These are phyloP conservation scores for Asclepias syriaca DNA, from an alignment of 257 asterid genomes.

Conservation along the genomic window DNA sequence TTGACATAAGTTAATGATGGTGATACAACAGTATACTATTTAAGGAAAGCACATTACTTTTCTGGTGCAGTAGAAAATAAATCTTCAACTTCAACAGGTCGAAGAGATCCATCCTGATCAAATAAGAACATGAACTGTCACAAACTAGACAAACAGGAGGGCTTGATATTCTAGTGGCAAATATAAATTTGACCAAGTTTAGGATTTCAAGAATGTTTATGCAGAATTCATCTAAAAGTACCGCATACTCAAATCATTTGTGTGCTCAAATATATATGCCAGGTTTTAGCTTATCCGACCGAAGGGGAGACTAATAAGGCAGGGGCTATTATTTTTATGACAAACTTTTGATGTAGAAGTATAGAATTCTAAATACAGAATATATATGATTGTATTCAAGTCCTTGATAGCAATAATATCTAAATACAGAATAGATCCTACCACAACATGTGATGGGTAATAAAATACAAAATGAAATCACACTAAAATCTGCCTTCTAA, in stretches of 20 bases:
- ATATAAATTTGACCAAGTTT: not conserved
- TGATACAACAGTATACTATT: not conserved
- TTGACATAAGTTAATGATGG: not conserved
- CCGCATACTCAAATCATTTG: too few species aligned
- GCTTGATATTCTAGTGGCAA: constrained; percentile 10
- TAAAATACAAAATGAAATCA: not conserved
- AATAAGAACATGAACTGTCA: constrained; percentile 29
- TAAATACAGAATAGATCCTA: not conserved
- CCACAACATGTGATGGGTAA: not conserved
- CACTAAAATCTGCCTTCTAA: not conserved
- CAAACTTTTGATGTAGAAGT: not conserved
- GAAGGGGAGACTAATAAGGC: too few species aligned
- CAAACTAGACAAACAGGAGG: constrained; percentile 12
- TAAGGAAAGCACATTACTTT: constrained; percentile 46
- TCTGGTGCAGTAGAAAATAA: constrained; percentile 95
- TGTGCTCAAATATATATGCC: not conserved
- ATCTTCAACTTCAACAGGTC: constrained; percentile 81
- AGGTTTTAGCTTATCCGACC: not conserved
- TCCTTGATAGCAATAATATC: not conserved
- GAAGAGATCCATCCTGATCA: constrained; percentile 84
- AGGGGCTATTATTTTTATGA: not conserved
- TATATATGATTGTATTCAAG: not conserved
- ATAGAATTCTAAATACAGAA: not conserved
- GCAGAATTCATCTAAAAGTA: too few species aligned
- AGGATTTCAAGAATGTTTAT: too few species aligned